Evolutionary conservation across 768 basidiomycete species (phyloP), one percentile per base, ranked within the genome.

Genomic region (Termitomyces titanicus): DNA sequence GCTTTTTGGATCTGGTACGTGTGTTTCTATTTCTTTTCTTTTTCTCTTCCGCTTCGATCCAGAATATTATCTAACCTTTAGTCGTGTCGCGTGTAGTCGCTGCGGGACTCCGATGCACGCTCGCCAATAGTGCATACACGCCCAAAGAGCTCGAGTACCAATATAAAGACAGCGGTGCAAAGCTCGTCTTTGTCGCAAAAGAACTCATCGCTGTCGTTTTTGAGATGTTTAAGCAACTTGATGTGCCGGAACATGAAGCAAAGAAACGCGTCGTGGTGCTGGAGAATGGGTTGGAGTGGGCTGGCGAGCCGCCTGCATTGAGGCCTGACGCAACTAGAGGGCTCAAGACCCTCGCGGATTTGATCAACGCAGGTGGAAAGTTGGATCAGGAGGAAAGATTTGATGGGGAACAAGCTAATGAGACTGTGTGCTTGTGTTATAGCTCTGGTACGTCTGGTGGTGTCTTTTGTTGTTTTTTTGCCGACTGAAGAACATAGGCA

Each of bases 41-140:
- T 44, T 13, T 39, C 29, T n/a, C 29, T 29, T 29, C 29, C 29
- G 29, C 29, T 29, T 29, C 9, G 29, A 3, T 29, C 29, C 29
- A 3, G 29, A 3, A 9, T 29, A 9, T 9, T 9, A 29, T 29
- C 9, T 9, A 29, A 29, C 29, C 3, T 29, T 29, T 3, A 29
- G 3, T 29, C 9, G 29, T 29, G 5, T 29, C 29, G 29, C 29
- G 3, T 9, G 29, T 43, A 65, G 73, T 86, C 40, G 86, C 91
- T 0, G 87, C 85, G 0, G 89, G 88, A 3, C 64, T 90, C 15
- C 71, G 81, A 42, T 79, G 81, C 51, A 89, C 91, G 0, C 81
- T 89, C 12, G 87, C 88, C 15, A 94, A 92, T 66, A 83, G 79
- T 54, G 76, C 77, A 0, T 94, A 90, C 63, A 87, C 83, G 4